phyloP scores from a whole-genome alignment of 1,284 basidiomycete species.

The Trametes sp. region DNA sequence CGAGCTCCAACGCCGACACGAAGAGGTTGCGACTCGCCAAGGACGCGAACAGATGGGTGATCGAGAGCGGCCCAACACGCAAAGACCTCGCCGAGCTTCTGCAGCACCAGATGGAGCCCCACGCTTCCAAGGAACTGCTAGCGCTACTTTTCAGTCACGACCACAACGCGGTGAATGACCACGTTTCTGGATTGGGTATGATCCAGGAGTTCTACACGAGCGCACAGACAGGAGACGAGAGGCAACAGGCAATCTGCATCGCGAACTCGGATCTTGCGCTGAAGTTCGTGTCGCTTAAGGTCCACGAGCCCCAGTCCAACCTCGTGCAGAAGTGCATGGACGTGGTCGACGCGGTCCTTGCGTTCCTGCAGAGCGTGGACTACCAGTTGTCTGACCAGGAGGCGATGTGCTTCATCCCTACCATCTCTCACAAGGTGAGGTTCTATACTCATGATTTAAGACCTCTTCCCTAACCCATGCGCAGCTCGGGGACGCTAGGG shows the following conservation, averaged over 20 bases:
- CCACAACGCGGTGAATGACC: conserved; percentile 95
- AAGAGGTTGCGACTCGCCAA: conserved; percentile 81
- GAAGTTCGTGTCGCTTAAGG: conserved; percentile 93
- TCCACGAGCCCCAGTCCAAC: conserved; percentile 94
- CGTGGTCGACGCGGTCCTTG: conserved; percentile 81
- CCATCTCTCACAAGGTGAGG: conserved; percentile 88
- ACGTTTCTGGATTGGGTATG: conserved; percentile 78
- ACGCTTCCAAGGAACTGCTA: conserved; percentile 81
- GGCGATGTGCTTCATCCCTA: conserved; percentile 89
- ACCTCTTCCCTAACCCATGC: conserved; percentile 9
- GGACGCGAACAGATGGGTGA: conserved; percentile 84
- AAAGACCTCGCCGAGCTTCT: conserved; percentile 91
- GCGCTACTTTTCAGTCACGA: conserved; percentile 92
- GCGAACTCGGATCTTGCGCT: conserved; percentile 93
- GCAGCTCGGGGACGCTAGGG: conserved; percentile 84
- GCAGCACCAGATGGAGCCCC: conserved; percentile 91
- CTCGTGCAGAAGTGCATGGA: conserved; percentile 91
- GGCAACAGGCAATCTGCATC: conserved; percentile 75
- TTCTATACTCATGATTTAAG: conserved; percentile 1
- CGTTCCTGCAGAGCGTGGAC: conserved; percentile 73
- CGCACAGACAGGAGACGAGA: conserved; percentile 67
- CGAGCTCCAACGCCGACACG: conserved; percentile 73
- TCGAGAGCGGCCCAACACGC: conserved; percentile 81
- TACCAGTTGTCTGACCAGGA: conserved; percentile 91
- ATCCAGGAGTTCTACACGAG: conserved; percentile 80